Evolutionary conservation across 1,139 yeast species (phyloP).

Genomic region (Magnusiomyces sp.): DNA sequence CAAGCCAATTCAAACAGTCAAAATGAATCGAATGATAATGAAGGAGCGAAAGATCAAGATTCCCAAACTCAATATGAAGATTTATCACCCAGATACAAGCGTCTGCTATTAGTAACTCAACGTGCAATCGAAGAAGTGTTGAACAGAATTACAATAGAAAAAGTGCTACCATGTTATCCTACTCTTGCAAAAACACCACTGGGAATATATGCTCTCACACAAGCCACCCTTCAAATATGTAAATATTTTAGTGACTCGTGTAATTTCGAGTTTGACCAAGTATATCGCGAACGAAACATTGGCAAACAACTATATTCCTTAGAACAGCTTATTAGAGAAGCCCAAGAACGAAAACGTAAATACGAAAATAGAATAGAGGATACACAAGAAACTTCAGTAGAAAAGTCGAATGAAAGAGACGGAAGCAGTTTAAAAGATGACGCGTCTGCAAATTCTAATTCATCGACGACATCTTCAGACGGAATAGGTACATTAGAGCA

Average conservation of each 20-base stretch:
- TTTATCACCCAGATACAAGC: conserved; percentile 35
- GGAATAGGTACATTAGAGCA: too few relatives aligned
- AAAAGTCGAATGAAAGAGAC: not conserved
- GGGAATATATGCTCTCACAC: conserved; percentile 46
- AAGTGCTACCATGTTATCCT: conserved; percentile 61
- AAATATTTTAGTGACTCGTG: conserved; percentile 55
- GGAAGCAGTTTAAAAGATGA: too few relatives aligned
- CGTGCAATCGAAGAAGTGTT: conserved; percentile 64
- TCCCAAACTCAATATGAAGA: not conserved
- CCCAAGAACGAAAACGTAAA: conserved; percentile 32
- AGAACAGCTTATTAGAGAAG: conserved; percentile 55
- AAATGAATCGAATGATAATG: not conserved
- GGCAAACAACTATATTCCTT: conserved; percentile 50
- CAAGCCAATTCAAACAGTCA: too few relatives aligned
- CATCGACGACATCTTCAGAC: too few relatives aligned
- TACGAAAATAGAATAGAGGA: conserved; percentile 4
- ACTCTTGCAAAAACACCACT: conserved; percentile 41
- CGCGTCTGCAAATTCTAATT: too few relatives aligned
- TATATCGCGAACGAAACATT: conserved; percentile 55
- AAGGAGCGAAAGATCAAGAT: not conserved
- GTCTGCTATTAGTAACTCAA: conserved; percentile 49
- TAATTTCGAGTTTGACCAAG: conserved; percentile 52
- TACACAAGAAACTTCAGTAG: not conserved
- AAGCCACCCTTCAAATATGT: conserved; percentile 53
- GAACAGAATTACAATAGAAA: conserved; percentile 51